A percentile compares a stretch with the other conserved stretches of the same genome.
Evolutionary conservation across 139 green algal genomes (phyloP).

Genomic region (Tetradesmus obliquus): DNA sequence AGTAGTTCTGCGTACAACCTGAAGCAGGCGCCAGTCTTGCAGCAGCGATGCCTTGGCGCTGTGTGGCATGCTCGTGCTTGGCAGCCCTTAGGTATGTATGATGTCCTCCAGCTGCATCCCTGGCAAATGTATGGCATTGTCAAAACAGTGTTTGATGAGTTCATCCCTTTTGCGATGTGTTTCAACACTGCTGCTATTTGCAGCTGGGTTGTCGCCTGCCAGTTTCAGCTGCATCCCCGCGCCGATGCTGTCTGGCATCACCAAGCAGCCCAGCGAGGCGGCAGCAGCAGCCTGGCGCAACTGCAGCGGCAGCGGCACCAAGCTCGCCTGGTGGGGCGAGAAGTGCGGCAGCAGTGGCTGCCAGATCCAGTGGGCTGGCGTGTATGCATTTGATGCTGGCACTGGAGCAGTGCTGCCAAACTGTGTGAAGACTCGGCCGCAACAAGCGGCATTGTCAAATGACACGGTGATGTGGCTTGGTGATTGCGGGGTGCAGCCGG

Average conservation of each 20-base stretch:
- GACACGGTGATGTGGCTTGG: background rate
- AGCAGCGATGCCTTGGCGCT: too few species aligned
- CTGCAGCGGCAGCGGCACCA: background rate
- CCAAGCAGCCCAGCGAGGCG: background rate
- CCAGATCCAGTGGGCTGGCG: background rate
- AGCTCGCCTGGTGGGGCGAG: conserved; percentile 39
- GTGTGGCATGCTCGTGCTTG: too few species aligned
- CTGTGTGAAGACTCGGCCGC: conserved; percentile 2
- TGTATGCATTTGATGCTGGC: conserved; percentile 25
- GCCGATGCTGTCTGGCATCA: background rate
- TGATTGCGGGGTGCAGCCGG: background rate
- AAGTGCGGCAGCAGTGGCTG: conserved; percentile 1
- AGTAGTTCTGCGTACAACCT: too few species aligned
- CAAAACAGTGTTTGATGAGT: too few species aligned
- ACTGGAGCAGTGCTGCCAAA: background rate
- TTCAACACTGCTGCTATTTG: too few species aligned
- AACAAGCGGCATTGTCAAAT: background rate
- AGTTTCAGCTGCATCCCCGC: conserved; percentile 19
- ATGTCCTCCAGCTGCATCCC: too few species aligned
- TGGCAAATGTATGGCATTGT: too few species aligned
- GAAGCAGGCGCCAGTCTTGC: too few species aligned
- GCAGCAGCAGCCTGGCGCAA: background rate
- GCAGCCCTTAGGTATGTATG: too few species aligned
- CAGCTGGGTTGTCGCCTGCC: too few species aligned
- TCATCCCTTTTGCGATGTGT: too few species aligned